Evolutionary conservation across 495 filamentous ascomycete genomes (phyloP), one percentile per base, ranked within the genome.

Genomic region (Talaromyces ruber): DNA sequence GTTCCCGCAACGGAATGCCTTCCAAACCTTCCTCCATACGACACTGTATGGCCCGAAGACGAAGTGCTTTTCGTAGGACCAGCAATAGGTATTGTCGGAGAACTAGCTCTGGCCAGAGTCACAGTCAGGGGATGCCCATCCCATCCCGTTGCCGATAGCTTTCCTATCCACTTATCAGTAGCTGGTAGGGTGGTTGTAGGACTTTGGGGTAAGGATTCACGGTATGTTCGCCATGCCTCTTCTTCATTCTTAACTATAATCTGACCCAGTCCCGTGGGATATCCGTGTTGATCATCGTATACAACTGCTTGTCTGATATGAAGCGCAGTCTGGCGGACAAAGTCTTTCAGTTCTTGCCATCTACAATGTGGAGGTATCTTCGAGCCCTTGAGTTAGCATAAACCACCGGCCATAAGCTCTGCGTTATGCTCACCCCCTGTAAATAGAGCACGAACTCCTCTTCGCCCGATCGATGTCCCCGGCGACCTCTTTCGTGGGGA

Each of bases 221-320:
- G 74, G 62, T 78, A 80, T 21, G 77, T 80, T 29, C 76, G 65
- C 76, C 76, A 80, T 28, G 77, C 77, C 59, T 80, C 77, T 26
- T 79, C 77, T 58, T 80, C 77, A 47, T 79, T 77, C 22, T 80
- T 80, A 30, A 80, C 70, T 25, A 80, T 80, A 52, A 80, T 80
- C 61, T 80, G 77, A 1, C 77, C 77, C 3, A 80, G 62, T 21
- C 77, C 77, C 0, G 77, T 80, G 16, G 77, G 76, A 55, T 75
- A 75, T 3, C 77, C 77, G 62, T 80, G 72, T 29, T 64, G 71
- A 54, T 80, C 77, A 65, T 80, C 77, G 52, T 80, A 80, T 32
- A 80, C 77, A 2, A 80, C 76, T 5, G 77, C 77, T 58, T 80
- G 77, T 9, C 77, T 74, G 54, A 80, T 79, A 64, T 80, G 77